These are phyloP conservation scores for Eucalyptus grandis DNA, from an alignment of 345 rosid genomes.

Conservation along the genomic window DNA sequence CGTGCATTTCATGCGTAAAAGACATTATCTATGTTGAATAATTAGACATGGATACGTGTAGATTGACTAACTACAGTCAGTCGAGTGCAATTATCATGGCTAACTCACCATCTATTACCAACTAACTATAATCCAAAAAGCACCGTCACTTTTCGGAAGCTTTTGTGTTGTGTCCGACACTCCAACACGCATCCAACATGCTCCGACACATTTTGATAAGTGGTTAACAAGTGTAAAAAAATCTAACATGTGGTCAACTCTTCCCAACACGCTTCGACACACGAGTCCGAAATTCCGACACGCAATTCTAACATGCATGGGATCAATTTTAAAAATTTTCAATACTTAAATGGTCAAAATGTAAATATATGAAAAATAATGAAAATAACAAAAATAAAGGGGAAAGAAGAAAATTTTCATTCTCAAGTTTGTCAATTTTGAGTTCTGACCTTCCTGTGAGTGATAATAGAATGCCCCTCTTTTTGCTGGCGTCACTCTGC, in stretches of 20 bases:
- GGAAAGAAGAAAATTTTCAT: too few species aligned
- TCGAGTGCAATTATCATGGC: background rate
- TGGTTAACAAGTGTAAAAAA: accelerated
- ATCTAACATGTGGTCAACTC: too few species aligned
- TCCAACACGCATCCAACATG: accelerated
- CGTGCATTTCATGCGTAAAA: background rate
- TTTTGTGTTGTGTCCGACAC: accelerated
- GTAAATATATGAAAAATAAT: too few species aligned
- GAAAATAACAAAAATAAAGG: too few species aligned
- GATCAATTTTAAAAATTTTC: too few species aligned
- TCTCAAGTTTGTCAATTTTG: too few species aligned
- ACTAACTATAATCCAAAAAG: too few species aligned
- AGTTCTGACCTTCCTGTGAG: accelerated
- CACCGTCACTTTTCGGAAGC: accelerated
- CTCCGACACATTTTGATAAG: accelerated
- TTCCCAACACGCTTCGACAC: accelerated
- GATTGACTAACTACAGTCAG: background rate
- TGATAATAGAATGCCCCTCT: too few species aligned
- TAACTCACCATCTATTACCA: background rate
- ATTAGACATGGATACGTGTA: background rate
- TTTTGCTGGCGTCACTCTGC: accelerated
- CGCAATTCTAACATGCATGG: accelerated
- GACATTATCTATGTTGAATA: background rate
- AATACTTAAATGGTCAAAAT: too few species aligned
- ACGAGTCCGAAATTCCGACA: accelerated